phyloP scores from a whole-genome alignment of 805 yeast genomes.

The Vanderwaltozyma yarrowii region DNA sequence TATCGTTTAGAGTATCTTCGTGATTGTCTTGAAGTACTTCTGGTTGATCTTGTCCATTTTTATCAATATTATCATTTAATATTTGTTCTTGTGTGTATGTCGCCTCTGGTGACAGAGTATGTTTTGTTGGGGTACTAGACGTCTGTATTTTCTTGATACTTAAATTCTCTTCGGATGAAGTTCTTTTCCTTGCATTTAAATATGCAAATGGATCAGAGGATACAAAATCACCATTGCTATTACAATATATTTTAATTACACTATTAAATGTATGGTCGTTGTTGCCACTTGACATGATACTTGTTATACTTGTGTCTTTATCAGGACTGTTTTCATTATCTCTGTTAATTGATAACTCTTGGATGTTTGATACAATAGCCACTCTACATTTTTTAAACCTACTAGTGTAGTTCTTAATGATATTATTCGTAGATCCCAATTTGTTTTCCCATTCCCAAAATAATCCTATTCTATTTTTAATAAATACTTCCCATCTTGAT shows the following conservation, averaged over 20 bases:
- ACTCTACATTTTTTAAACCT: slow-evolving; percentile 5
- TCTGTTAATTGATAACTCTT: not conserved
- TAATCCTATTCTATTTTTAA: slow-evolving; percentile 19
- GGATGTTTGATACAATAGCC: slow-evolving; percentile 5
- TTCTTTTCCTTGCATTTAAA: not conserved
- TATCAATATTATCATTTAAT: not conserved
- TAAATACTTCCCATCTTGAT: slow-evolving; percentile 23
- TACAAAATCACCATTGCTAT: not conserved
- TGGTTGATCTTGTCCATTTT: not conserved
- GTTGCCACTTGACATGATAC: not conserved
- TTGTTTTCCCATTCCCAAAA: slow-evolving; percentile 23
- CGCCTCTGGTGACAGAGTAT: not conserved
- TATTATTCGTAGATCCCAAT: not conserved
- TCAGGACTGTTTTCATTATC: not conserved
- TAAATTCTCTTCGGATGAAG: not conserved
- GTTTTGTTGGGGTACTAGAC: too few relatives aligned
- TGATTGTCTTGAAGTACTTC: not conserved
- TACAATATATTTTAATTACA: not conserved
- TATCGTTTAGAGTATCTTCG: not conserved
- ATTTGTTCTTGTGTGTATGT: not conserved
- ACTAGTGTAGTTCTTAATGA: not conserved
- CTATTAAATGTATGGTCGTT: not conserved
- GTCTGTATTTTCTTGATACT: not conserved
- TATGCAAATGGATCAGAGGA: not conserved
- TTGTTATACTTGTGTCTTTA: not conserved